Evolutionary conservation across 2,329 filamentous ascomycete species (phyloP).

Genomic region (Nothophaeocryptopus gaeumannii): DNA sequence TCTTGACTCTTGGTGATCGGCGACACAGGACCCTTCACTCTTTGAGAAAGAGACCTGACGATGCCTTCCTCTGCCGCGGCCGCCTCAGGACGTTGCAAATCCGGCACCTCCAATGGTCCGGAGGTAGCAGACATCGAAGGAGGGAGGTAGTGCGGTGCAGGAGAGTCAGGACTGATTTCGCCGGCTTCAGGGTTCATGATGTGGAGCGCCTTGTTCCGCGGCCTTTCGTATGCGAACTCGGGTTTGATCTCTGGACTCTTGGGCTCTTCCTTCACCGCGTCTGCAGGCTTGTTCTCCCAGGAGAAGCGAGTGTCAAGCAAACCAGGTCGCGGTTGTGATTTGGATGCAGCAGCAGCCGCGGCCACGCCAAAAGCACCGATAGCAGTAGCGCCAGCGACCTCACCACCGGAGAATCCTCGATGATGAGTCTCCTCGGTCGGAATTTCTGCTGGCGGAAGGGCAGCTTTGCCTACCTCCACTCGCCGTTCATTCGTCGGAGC

Average conservation of each 20-base stretch:
- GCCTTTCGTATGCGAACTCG: slow-evolving; percentile 32
- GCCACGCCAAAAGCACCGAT: slow-evolving; percentile 6
- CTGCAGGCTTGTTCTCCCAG: slow-evolving; percentile 34
- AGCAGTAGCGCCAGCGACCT: slow-evolving; percentile 3
- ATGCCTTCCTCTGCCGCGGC: slow-evolving; percentile 15
- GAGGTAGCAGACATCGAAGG: slow-evolving; percentile 3
- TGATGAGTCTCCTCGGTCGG: background rate
- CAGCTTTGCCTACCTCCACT: slow-evolving; percentile 24
- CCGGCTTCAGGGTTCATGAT: slow-evolving; percentile 43
- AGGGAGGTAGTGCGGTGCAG: background rate
- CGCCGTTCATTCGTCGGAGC: slow-evolving; percentile 26
- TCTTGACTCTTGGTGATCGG: slow-evolving; percentile 24
- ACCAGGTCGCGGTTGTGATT: slow-evolving; percentile 11
- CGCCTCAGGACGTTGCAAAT: slow-evolving; percentile 11
- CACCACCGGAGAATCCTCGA: background rate
- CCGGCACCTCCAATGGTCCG: slow-evolving; percentile 8
- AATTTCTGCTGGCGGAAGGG: slow-evolving; percentile 27
- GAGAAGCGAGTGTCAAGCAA: slow-evolving; percentile 37
- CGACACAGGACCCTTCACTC: slow-evolving; percentile 17
- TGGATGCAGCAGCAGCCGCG: slow-evolving; percentile 2
- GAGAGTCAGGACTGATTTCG: slow-evolving; percentile 16
- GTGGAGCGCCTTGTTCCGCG: slow-evolving; percentile 38
- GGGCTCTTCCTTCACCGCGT: slow-evolving; percentile 13
- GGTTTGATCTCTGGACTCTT: slow-evolving; percentile 29
- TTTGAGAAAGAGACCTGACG: slow-evolving; percentile 15